Evolutionary conservation across 352 stramenopile genomes (phyloP).

Genomic region (Thalassiosira livingstoniorum): DNA sequence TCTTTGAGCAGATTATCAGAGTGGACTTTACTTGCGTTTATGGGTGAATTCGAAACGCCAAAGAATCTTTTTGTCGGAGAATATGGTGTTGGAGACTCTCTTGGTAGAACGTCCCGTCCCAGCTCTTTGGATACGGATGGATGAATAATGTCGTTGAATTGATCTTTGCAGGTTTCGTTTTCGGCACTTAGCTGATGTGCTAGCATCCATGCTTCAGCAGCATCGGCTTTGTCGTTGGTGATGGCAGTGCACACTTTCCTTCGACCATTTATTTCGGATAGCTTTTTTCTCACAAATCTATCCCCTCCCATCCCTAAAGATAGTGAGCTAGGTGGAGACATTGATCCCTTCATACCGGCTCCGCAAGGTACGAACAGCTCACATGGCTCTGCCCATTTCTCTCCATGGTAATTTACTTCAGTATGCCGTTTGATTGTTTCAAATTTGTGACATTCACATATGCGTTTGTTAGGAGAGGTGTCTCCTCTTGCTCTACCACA

Average conservation of each 20-base stretch:
- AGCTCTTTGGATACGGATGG: neutral
- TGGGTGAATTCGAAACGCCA: neutral
- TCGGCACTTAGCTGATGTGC: neutral
- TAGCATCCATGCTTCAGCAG: neutral
- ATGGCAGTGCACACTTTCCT: neutral
- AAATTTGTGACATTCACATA: constrained; percentile 35
- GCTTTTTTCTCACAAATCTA: constrained; percentile 15
- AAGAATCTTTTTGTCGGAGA: neutral
- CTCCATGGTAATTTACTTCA: constrained; percentile 9
- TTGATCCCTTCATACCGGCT: constrained; percentile 30
- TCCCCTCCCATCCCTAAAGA: constrained; percentile 33
- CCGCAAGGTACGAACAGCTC: constrained; percentile 31
- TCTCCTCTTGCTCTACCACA: constrained; percentile 10
- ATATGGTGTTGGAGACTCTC: neutral
- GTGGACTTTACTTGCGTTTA: neutral
- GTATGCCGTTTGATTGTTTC: constrained; percentile 23
- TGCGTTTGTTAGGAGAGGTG: neutral
- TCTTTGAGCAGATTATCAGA: no score
- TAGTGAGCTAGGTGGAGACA: constrained; percentile 2
- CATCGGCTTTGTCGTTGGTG: neutral
- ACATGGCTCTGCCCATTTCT: constrained; percentile 17
- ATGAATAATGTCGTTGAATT: constrained; percentile 5
- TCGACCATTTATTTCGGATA: neutral
- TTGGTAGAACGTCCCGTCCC: neutral
- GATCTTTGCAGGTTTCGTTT: constrained; percentile 15